Percentiles rank a stretch among this genome's conserved stretches.
Conservation (phyloP, 768 basidiomycete species). For the Sistotremastrum suecicum region DNA sequence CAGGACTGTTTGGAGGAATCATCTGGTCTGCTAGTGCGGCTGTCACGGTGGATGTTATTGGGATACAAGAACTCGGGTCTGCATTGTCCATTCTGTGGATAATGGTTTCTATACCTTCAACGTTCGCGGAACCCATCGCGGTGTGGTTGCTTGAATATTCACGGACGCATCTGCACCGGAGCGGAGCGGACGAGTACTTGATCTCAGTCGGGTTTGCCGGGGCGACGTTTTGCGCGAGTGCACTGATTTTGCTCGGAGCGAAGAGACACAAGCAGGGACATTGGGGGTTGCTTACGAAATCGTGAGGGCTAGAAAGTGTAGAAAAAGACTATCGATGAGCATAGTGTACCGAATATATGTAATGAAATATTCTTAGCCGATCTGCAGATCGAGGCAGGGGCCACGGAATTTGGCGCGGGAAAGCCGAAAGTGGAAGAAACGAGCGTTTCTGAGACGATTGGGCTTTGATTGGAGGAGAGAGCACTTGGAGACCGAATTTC, state of each 20-base stretch:
- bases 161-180: not conserved
- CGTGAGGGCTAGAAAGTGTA: too few species aligned
- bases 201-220: constrained; percentile 10
- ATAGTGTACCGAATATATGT: too few species aligned
- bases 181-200: constrained; percentile 1
- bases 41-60: constrained; percentile 9
- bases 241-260: constrained; percentile 6
- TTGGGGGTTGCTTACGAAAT: constrained; percentile 1
- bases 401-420: too few species aligned
- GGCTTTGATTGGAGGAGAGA: too few species aligned
- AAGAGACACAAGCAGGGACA: constrained; percentile 10
- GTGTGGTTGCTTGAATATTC: constrained; percentile 6
- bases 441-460: too few species aligned
- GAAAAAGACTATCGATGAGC: too few species aligned
- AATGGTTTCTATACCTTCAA: not conserved
- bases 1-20: constrained; percentile 6
- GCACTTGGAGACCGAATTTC: too few species aligned
- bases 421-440: too few species aligned
- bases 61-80: constrained; percentile 6
- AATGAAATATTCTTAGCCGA: too few species aligned
- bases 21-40: constrained; percentile 10
- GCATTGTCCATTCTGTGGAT: constrained; percentile 6
- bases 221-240: constrained; percentile 6
- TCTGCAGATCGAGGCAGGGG: too few species aligned
- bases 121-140: constrained; percentile 5